Conservation (phyloP, 169 alveolate genomes). For the Eimeria sp. region DNA sequence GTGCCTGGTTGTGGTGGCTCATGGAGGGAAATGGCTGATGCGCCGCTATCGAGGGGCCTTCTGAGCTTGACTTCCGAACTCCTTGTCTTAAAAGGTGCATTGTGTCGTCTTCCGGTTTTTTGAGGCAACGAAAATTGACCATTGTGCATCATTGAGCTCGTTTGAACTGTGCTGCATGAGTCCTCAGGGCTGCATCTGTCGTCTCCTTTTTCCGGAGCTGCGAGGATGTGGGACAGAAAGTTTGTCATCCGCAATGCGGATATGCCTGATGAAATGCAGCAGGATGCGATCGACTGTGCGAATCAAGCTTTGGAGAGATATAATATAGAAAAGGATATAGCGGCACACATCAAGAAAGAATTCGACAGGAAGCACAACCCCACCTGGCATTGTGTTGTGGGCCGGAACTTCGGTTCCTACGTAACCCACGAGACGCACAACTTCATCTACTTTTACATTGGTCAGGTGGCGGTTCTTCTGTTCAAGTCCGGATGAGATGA, state of each 20-base stretch:
- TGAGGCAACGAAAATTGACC: neutral
- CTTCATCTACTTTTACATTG: slow-evolving; percentile 99
- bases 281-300: slow-evolving; percentile 99
- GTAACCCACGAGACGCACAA: slow-evolving; percentile 99
- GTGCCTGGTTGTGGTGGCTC: neutral
- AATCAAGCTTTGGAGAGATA: slow-evolving; percentile 98
- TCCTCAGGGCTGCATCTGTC: neutral
- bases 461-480: slow-evolving; percentile 98
- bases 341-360: slow-evolving; percentile 99
- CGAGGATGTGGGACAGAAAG: slow-evolving; percentile 85
- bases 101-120: neutral
- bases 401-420: slow-evolving; percentile 99
- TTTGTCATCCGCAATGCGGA: slow-evolving; percentile 98
- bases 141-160: neutral
- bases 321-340: slow-evolving; percentile 98
- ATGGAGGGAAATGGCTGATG: neutral
- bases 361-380: slow-evolving; percentile 99
- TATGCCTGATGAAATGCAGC: slow-evolving; percentile 99
- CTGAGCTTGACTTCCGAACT: neutral
- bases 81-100: neutral
- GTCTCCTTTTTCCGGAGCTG: neutral
- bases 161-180: neutral
- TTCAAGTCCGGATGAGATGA: slow-evolving; percentile 97
- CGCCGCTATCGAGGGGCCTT: neutral
- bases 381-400: slow-evolving; percentile 99